Percentiles rank a stretch among this genome's conserved stretches.
Evolutionary conservation across 1,284 basidiomycete species (phyloP).

Genomic region (Singerocomus inundabilis): DNA sequence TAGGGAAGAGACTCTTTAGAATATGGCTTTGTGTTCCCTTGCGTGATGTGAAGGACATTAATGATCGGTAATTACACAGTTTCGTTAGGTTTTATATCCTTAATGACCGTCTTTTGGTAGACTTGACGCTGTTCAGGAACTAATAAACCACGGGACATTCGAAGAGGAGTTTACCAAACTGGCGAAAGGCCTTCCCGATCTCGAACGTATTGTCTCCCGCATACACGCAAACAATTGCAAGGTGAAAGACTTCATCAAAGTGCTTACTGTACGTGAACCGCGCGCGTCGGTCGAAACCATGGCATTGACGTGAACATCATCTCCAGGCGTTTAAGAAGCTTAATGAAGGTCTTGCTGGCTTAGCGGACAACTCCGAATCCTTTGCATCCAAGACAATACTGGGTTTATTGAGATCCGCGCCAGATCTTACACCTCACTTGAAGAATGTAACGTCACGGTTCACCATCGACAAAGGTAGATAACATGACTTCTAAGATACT

Average conservation of each 20-base stretch:
- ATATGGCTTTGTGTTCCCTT: constrained; percentile 94
- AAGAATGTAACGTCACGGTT: constrained; percentile 77
- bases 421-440: constrained; percentile 71
- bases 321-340: constrained; percentile 74
- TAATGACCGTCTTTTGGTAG: constrained; percentile 40
- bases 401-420: constrained; percentile 76
- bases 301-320: constrained; percentile 5
- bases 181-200: constrained; percentile 82
- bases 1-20: constrained; percentile 89
- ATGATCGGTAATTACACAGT: constrained; percentile 61
- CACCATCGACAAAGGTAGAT: constrained; percentile 56
- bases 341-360: constrained; percentile 60
- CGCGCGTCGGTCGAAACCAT: neutral
- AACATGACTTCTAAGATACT: constrained; percentile 7
- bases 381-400: constrained; percentile 78
- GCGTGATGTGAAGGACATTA: constrained; percentile 78
- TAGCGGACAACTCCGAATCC: constrained; percentile 63
- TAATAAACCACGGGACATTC: constrained; percentile 77
- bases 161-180: constrained; percentile 72
- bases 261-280: constrained; percentile 58
- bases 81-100: constrained; percentile 9
- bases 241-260: constrained; percentile 82
- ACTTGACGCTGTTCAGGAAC: constrained; percentile 88
- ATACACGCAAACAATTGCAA: constrained; percentile 90
- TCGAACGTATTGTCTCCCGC: constrained; percentile 91